These are phyloP conservation scores for Quercus ilex DNA, from an alignment of 306 rosid species.

Conservation along the genomic window DNA sequence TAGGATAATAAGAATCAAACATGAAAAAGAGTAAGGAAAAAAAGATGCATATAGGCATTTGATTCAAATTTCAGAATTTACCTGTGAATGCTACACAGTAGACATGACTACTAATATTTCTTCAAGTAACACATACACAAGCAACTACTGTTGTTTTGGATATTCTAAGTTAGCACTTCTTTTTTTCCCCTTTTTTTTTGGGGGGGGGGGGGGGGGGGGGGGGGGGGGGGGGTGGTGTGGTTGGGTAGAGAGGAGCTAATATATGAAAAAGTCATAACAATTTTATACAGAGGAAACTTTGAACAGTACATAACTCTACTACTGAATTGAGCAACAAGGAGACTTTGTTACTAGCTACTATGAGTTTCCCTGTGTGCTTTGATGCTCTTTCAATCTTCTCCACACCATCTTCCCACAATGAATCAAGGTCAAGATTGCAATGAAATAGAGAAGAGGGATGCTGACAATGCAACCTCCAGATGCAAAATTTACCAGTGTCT, in stretches of 20 bases:
- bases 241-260: too few species aligned
- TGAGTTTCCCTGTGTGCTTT: conserved; percentile 30
- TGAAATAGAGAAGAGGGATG: conserved; percentile 71
- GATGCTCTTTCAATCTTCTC: conserved; percentile 69
- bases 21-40: too few species aligned
- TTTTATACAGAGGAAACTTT: not conserved
- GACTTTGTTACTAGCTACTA: conserved; percentile 19
- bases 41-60: too few species aligned
- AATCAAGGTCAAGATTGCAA: conserved; percentile 50
- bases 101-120: not conserved
- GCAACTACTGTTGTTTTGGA: too few species aligned
- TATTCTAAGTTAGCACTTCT: too few species aligned
- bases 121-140: not conserved
- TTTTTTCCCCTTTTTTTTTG: not conserved
- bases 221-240: too few species aligned
- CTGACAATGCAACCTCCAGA: conserved; percentile 81
- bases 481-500: conserved; percentile 83
- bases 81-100: too few species aligned
- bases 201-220: fast-evolving
- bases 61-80: too few species aligned
- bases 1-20: too few species aligned
- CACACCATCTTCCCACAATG: conserved; percentile 86
- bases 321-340: not conserved
- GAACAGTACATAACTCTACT: not conserved
- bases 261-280: not conserved